Conservation (phyloP, 2,329 filamentous ascomycete genomes). For the Exserohilum turcica region DNA sequence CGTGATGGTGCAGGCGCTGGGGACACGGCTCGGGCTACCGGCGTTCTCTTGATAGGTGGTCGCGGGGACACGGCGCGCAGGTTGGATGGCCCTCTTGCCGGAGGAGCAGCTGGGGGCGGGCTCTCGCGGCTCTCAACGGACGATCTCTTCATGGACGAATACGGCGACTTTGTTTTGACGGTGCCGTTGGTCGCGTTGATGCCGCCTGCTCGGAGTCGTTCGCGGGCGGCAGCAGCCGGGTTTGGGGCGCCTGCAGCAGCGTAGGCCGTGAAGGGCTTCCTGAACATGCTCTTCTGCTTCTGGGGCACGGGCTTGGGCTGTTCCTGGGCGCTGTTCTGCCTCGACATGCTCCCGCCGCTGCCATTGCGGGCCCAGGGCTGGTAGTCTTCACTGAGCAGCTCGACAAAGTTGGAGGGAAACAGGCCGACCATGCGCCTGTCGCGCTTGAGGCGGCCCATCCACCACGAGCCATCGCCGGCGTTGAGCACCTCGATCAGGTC, state of each 20-base stretch:
- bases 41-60: constrained; percentile 37
- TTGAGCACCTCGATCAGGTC: constrained; percentile 98
- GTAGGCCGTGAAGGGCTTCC: constrained; percentile 70
- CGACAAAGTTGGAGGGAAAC: constrained; percentile 97
- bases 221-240: constrained; percentile 46
- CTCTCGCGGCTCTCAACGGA: constrained; percentile 44
- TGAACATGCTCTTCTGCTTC: constrained; percentile 62
- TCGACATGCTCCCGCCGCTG: constrained; percentile 54
- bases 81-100: constrained; percentile 28
- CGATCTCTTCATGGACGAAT: constrained; percentile 58
- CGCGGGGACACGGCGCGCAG: constrained; percentile 51
- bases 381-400: constrained; percentile 83
- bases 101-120: constrained; percentile 33
- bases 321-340: constrained; percentile 54
- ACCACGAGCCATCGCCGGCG: constrained; percentile 97
- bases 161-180: constrained; percentile 52
- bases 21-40: constrained; percentile 46
- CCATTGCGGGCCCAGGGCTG: constrained; percentile 71
- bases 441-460: constrained; percentile 89
- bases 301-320: constrained; percentile 52
- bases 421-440: constrained; percentile 89
- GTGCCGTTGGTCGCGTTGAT: constrained; percentile 40
- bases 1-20: constrained; percentile 45
- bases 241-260: constrained; percentile 51
- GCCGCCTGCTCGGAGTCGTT: constrained; percentile 42